Evolutionary conservation across 2,329 filamentous ascomycete species (phyloP), one percentile per base, ranked within the genome.

Genomic region (Aspergillus quadricinctus): DNA sequence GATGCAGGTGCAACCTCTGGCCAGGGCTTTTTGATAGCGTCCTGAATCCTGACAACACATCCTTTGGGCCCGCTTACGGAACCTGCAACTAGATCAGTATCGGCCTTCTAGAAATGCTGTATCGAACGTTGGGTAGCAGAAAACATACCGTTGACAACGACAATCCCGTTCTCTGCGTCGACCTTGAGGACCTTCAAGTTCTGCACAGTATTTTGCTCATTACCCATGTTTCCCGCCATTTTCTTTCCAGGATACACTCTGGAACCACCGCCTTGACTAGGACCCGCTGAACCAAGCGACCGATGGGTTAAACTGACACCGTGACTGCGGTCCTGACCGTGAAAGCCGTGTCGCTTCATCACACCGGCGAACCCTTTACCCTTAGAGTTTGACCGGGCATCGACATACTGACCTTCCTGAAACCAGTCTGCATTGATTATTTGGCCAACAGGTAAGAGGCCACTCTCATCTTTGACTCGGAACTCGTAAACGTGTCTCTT

Each of bases 141-240:
- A n/a, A 45, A 28, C 68, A 50, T 77, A 82, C 93, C 94, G 76
- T 89, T 90, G 61, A 99, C 87, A 53, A 97, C 85, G 57, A 99
- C 85, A 66, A 96, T 85, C 21, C 94, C 94, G 69, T 92, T 88
- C 73, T 89, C 88, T 66, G 87, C 83, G 76, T 97, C 92, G 35
- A 96, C 88, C 80, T 91, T 88, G 72, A 99, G 78, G 53, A 99
- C 86, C 76, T 88, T 89, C 66, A 97, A 78, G 76, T 96, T 97
- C 81, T 97, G 92, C 56, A 94, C 83, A 49, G 94, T 99, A 55
- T 92, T 89, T 64, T 85, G 86, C 75, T 96, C 84, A 63, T 88
- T 89, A 61, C 94, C 94, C 94, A 99, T 97, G 57, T 90, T 86
- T 54, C 94, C 94, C 3, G 94, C 86, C 94, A 99, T 99, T 78